phyloP scores from a whole-genome alignment of 1,284 basidiomycete species.

The Trichosporon sp. region DNA sequence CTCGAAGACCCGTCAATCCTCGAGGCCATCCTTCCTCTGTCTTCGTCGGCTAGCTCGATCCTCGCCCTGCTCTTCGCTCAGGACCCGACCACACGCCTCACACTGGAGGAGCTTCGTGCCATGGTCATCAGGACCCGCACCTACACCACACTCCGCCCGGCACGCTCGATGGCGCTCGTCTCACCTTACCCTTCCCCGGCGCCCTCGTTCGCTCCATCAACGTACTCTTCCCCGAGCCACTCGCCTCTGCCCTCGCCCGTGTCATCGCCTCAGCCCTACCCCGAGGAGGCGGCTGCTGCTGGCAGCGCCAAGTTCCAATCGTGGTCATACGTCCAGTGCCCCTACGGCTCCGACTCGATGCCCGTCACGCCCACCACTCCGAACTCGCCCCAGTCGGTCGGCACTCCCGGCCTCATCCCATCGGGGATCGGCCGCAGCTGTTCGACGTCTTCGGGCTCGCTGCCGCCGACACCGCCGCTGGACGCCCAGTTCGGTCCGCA shows the following conservation, averaged over 20 bases:
- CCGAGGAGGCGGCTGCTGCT: not conserved
- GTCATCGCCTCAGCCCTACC: not conserved
- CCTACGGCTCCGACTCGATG: slow-evolving; percentile 16
- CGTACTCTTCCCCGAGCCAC: slow-evolving; percentile 7
- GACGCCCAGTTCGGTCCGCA: slow-evolving; percentile 12
- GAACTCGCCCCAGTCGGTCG: not conserved
- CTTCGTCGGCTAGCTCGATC: slow-evolving; percentile 57
- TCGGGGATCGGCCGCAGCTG: slow-evolving; percentile 3
- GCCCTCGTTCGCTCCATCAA: not conserved
- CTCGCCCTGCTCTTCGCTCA: slow-evolving; percentile 65
- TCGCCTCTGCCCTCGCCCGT: slow-evolving; percentile 10
- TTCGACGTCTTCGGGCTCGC: slow-evolving; percentile 13
- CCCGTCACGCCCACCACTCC: slow-evolving; percentile 12
- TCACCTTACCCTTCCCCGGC: slow-evolving; percentile 10
- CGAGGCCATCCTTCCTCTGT: slow-evolving; percentile 69
- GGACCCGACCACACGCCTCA: slow-evolving; percentile 61
- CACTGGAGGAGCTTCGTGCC: slow-evolving; percentile 66
- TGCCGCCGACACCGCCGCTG: slow-evolving; percentile 10
- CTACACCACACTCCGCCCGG: slow-evolving; percentile 61
- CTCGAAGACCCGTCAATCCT: slow-evolving; percentile 70
- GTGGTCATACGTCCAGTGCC: slow-evolving; percentile 6
- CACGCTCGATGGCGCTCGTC: not conserved
- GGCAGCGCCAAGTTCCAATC: not conserved
- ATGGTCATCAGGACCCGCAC: slow-evolving; percentile 65
- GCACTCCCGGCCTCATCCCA: slow-evolving; percentile 10